phyloP scores from a whole-genome alignment of 768 basidiomycete species.

The Hygrophoropsis aurantiaca region DNA sequence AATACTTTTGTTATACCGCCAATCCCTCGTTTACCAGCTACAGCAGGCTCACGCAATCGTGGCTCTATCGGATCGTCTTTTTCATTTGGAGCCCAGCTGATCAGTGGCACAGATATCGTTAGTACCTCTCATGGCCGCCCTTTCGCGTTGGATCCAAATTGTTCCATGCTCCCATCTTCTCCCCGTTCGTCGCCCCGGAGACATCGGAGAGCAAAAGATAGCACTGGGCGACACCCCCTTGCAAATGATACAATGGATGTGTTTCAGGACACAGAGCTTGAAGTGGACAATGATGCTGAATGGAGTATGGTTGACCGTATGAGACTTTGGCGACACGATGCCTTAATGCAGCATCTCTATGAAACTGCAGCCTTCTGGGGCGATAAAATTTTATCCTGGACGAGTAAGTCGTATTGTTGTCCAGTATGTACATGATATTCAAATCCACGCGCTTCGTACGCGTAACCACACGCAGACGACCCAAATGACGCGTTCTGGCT shows the following conservation, averaged over 20 bases:
- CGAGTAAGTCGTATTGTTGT: slow-evolving; percentile 60
- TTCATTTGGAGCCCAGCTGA: slow-evolving; percentile 78
- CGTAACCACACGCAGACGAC: slow-evolving; percentile 56
- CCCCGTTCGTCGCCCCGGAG: slow-evolving; percentile 69
- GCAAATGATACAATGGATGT: slow-evolving; percentile 76
- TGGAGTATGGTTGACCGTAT: slow-evolving; percentile 94
- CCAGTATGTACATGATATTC: too few relatives aligned
- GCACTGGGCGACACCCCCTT: slow-evolving; percentile 63
- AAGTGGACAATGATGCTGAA: slow-evolving; percentile 60
- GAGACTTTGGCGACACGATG: slow-evolving; percentile 96
- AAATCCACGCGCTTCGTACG: too few relatives aligned
- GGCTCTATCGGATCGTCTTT: slow-evolving; percentile 78
- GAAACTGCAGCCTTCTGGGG: slow-evolving; percentile 99
- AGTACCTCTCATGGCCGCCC: slow-evolving; percentile 53
- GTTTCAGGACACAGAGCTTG: slow-evolving; percentile 66
- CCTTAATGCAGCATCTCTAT: slow-evolving; percentile 97
- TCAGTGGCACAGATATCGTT: slow-evolving; percentile 67
- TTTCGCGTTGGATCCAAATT: slow-evolving; percentile 75
- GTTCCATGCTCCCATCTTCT: slow-evolving; percentile 73
- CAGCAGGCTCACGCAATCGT: slow-evolving; percentile 56
- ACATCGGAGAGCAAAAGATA: slow-evolving; percentile 54
- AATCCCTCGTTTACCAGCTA: slow-evolving; percentile 53
- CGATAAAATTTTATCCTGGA: slow-evolving; percentile 94
- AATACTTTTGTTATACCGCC: slow-evolving; percentile 42
- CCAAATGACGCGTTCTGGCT: slow-evolving; percentile 99